Evolutionary conservation across 2,329 filamentous ascomycete species (phyloP).

Genomic region (Pyricularia sp.): DNA sequence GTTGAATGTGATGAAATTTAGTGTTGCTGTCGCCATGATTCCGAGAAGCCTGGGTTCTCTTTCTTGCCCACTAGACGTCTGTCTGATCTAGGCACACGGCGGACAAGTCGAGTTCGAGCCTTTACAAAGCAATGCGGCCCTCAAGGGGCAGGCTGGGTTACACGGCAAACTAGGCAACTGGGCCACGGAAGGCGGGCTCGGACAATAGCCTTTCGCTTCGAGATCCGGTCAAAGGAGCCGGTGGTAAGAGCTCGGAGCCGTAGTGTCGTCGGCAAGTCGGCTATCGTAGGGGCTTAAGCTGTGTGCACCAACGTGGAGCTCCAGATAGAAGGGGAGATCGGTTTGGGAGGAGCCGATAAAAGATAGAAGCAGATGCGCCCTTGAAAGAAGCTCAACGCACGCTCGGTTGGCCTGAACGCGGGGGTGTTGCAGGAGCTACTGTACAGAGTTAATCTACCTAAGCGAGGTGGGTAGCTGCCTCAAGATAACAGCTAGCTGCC

Average conservation of each 20-base stretch:
- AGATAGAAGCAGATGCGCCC: background rate
- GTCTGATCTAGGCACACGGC: background rate
- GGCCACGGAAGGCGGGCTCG: background rate
- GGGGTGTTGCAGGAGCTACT: background rate
- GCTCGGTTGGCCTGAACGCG: background rate
- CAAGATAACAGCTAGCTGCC: background rate
- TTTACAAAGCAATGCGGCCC: background rate
- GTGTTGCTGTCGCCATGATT: slow-evolving; percentile 58
- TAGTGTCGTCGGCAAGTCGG: background rate
- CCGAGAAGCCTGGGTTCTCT: background rate
- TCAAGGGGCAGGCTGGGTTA: background rate
- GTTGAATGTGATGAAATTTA: slow-evolving; percentile 99
- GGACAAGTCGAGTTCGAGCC: background rate
- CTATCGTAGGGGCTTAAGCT: background rate
- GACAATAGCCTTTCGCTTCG: background rate
- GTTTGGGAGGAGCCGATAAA: background rate
- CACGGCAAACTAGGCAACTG: background rate
- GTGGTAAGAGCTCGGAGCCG: background rate
- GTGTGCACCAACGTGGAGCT: background rate
- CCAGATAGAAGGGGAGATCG: background rate
- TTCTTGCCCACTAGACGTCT: background rate
- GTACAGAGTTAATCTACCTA: background rate
- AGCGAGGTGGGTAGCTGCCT: background rate
- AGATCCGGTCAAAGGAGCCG: background rate
- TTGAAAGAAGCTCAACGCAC: background rate